Base-by-base conservation (phyloP, 495 filamentous ascomycete species). In the Hyaloscypha variabilis region DNA sequence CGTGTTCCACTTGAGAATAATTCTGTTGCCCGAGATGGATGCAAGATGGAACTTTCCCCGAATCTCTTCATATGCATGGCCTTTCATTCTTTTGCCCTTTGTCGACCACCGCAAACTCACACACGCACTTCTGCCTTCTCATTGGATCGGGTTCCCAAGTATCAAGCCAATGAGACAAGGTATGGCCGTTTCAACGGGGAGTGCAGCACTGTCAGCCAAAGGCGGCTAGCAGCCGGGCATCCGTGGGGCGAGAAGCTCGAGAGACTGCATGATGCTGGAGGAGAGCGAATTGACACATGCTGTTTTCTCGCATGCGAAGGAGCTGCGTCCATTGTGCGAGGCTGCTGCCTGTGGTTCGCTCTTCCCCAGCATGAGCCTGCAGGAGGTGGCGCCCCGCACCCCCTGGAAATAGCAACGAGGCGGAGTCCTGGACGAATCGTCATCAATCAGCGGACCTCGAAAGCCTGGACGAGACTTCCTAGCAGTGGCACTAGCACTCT, bases 361-460 rank as follows among this genome's bases (percentile, higher is more conserved):
- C 10, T 46, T 46, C 39, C 39, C 39, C 11, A 46, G 39, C 13
- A 8, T 46, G 1, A 3, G 17, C 39, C 39, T 46, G 39, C 39
- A 46, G 39, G 39, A 46, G 25, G 64, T 49, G 57, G 58, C 57
- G 62, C 42, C 55, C 26, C 11, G 49, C 21, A 61, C 30, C 64
- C n/a, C 64, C 63, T 66, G 25, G 56, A 62, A 66, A 66, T 61
- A 60, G 64, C 57, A 59, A 42, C 52, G 57, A 34, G 64, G 64
- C 64, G 57, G 57, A 66, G 64, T 62, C 55, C 25, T 8, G 19
- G 50, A 61, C 64, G 64, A 66, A 66, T 66, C 58, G 62, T 31
- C 13, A 62, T 49, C 4, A 25, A 24, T 26, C 19, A 54, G 26
- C 50, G 34, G 13, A 28, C 17, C 30, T 42, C 11, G 21, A 19